Percentiles rank a stretch among this genome's conserved stretches.
phyloP scores from a whole-genome alignment of 805 yeast genomes.

The Candida orba region DNA sequence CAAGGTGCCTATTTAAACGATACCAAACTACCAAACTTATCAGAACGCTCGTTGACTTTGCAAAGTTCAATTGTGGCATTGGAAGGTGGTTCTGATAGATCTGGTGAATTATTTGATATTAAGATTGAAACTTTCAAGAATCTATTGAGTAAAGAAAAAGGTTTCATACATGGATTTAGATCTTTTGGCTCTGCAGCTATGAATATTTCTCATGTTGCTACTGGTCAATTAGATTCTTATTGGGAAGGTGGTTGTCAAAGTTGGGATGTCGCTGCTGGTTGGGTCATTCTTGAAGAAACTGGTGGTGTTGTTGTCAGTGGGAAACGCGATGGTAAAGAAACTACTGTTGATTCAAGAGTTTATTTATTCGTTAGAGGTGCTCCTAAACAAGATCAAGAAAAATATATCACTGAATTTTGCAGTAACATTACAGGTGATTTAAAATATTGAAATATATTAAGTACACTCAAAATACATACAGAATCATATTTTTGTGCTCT shows the following conservation, averaged over 20 bases:
- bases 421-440: slow-evolving; percentile 38
- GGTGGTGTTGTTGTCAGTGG: slow-evolving; percentile 56
- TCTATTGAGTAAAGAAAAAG: slow-evolving; percentile 42
- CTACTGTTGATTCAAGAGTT: slow-evolving; percentile 44
- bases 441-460: too few relatives aligned
- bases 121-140: slow-evolving; percentile 42
- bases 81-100: slow-evolving; percentile 57
- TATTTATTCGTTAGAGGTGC: slow-evolving; percentile 55
- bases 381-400: slow-evolving; percentile 31
- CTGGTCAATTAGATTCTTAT: slow-evolving; percentile 52
- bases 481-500: too few relatives aligned
- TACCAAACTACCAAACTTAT: slow-evolving; percentile 25
- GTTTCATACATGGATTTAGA: slow-evolving; percentile 55
- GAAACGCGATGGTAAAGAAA: slow-evolving; percentile 40
- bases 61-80: slow-evolving; percentile 49
- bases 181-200: slow-evolving; percentile 60
- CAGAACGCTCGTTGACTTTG: slow-evolving; percentile 32
- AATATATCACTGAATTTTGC: slow-evolving; percentile 45
- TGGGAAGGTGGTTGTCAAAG: slow-evolving; percentile 69
- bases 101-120: slow-evolving; percentile 41
- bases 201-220: slow-evolving; percentile 51
- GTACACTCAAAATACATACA: background rate
- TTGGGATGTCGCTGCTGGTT: slow-evolving; percentile 68
- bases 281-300: slow-evolving; percentile 52
- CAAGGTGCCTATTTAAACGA: slow-evolving; percentile 48